Base-by-base conservation (phyloP, 352 stramenopile genomes). In the Phytophthora cactorum region DNA sequence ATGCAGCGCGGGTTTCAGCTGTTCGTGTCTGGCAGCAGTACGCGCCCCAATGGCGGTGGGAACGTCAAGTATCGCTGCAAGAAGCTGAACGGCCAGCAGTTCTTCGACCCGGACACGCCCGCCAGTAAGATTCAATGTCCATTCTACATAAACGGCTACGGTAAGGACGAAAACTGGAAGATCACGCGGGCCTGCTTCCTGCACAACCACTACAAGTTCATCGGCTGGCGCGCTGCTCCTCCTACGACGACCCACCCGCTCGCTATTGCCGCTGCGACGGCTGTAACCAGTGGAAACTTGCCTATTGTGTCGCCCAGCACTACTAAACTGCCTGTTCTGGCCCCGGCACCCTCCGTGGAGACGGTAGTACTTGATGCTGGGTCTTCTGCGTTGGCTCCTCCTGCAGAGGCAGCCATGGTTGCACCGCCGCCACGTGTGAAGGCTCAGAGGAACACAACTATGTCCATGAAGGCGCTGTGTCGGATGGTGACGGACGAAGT, bases 141-240 rank as follows among this genome's bases (percentile, higher is more conserved):
- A 5, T 93, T 93, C 59, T 93, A 93, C 72, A 84, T 93, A 27
- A 93, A 93, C 49, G 83, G 83, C 54, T 93, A 87, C 65, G 86
- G 83, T 47, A 84, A 84, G 29, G 77, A 84, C 7, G n/a, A 63
- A 1, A 59, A 68, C 5, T 93, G 86, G 86, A 93, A 93, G 63
- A 80, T 93, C 67, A 93, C 86, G 41, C 74, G 82, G 15, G 86
- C 80, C 17, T 91, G 82, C 57, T 90, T 90, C 41, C 32, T 92
- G 59, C 86, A 93, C 58, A 93, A 93, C 73, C 86, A 93, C 73
- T 91, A 91, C 79, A 93, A 93, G 72, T 93, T 92, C 56, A 91
- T 93, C 22, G 85, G 85, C 51, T 86, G 79, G 69, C 73, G 81
- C 2, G 57, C 74, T 11, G 60, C 64, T 25, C 59, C 66, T 1